Conservation (phyloP, 2,329 filamentous ascomycete genomes). For the Ceratocystiopsis minuta region DNA sequence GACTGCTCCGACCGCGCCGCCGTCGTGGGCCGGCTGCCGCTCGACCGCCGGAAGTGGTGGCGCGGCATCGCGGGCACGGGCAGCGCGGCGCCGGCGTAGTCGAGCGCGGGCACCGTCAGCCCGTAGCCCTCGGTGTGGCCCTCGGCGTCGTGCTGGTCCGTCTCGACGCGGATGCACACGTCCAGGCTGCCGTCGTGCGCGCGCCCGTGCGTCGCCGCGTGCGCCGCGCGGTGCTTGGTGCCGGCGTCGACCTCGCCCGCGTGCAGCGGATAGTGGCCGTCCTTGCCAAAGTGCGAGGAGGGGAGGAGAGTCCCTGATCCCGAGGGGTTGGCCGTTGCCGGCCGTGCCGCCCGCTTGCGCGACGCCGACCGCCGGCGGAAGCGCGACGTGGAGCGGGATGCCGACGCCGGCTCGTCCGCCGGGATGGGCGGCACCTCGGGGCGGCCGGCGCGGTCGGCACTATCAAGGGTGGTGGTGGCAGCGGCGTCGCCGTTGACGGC, state of each 20-base stretch:
- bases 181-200: conserved; percentile 49
- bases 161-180: conserved; percentile 71
- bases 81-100: conserved; percentile 8
- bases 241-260: conserved; percentile 62
- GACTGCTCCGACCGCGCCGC: conserved; percentile 2
- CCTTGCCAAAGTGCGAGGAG: conserved; percentile 21
- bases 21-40: conserved; percentile 3
- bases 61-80: conserved; percentile 5
- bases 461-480: too few relatives aligned
- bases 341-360: too few relatives aligned
- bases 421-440: too few relatives aligned
- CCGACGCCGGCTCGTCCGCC: too few relatives aligned
- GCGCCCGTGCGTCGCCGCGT: conserved; percentile 32
- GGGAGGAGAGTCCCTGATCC: background rate
- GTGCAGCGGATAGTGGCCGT: conserved; percentile 57
- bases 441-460: too few relatives aligned
- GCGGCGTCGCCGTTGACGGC: too few relatives aligned
- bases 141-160: conserved; percentile 62
- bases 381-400: conserved; percentile 3
- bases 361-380: conserved; percentile 8
- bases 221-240: conserved; percentile 56
- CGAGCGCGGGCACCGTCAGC: conserved; percentile 61
- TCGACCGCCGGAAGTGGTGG: conserved; percentile 3
- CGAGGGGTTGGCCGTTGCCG: conserved; percentile 4
- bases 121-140: conserved; percentile 73